Base-by-base conservation (phyloP, 129 eudicot species). In the Tagetes patula region DNA sequence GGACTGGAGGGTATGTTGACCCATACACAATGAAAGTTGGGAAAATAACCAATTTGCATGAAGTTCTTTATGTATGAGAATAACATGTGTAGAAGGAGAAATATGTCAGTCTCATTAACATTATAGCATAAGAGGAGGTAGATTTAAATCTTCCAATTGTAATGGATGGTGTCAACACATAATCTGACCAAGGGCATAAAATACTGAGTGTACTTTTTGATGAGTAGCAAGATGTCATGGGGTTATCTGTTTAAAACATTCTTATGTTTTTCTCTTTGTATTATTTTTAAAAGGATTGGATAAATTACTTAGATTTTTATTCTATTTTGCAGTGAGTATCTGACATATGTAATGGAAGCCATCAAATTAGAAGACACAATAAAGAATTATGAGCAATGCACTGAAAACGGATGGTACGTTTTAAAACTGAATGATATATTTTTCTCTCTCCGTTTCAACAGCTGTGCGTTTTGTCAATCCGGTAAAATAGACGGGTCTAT, bases 281-380 rank as follows among this genome's bases (percentile, higher is more conserved):
- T 53, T 58, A 32, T 11, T 61, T 32, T 31, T 30, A 50, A 34
- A 49, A 42, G 49, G 49, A 61, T 75, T 65, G 73, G 56, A 14
- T 58, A 73, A 75, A 75, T 38, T 49, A 40, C 36, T 54, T 75
- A 62, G 41, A 11, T 65, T 55, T 47, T 69, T 55, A 7, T 55
- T 70, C 50, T 69, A 20, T 31, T 34, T 77, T 86, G 87, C 96
- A 94, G 97, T 50, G 88, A 90, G 81, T 94, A 94, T 84, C 42
- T 90, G 93, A 87, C 82, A 5, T 86, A 68, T 83, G 93, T 94
- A 65, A 65, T 83, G 78, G 96, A 94, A 91, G 98, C 98, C 73
- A 96, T 94, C 79, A 91, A 90, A 70, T 73, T 94, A 63, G 98
- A 94, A 74, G 98, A 94, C 65, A 87, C 97, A 1, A 85, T 90